These are phyloP conservation scores for Ophiorrhiza pumila DNA, from an alignment of 257 asterid genomes.

Conservation along the genomic window DNA sequence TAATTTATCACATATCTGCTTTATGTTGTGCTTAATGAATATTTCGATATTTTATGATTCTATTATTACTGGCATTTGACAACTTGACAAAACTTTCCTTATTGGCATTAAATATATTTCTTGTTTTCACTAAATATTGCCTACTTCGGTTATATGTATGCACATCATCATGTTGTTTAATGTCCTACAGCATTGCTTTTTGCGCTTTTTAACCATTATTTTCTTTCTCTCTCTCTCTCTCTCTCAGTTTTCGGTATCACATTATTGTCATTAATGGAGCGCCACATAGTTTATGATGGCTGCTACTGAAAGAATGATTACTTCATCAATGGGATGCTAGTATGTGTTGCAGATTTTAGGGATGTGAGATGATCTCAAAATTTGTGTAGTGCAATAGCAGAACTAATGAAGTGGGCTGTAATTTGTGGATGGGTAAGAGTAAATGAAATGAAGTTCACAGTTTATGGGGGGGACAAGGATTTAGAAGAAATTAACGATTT, in stretches of 20 bases:
- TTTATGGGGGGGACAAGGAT: neutral
- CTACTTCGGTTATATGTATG: neutral
- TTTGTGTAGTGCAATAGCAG: neutral
- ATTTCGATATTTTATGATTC: neutral
- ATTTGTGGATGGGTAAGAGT: neutral
- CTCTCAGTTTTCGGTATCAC: neutral
- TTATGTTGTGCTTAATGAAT: neutral
- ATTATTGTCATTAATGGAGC: neutral
- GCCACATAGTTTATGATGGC: neutral
- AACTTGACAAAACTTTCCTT: neutral
- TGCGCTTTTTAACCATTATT: neutral
- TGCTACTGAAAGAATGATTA: neutral
- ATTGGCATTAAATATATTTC: neutral
- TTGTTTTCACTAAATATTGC: neutral
- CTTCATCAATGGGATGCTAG: neutral
- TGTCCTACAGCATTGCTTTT: neutral
- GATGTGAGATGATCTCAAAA: neutral
- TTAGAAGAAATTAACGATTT: too few relatives aligned
- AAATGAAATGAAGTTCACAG: too few relatives aligned
- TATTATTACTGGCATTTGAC: neutral
- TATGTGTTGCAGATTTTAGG: neutral
- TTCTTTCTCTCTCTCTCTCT: neutral
- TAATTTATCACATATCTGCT: constrained; percentile 16
- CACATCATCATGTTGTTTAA: neutral
- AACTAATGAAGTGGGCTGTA: neutral